Conservation (phyloP, 2,329 filamentous ascomycete species). For the Fusarium brevicatenulatum region DNA sequence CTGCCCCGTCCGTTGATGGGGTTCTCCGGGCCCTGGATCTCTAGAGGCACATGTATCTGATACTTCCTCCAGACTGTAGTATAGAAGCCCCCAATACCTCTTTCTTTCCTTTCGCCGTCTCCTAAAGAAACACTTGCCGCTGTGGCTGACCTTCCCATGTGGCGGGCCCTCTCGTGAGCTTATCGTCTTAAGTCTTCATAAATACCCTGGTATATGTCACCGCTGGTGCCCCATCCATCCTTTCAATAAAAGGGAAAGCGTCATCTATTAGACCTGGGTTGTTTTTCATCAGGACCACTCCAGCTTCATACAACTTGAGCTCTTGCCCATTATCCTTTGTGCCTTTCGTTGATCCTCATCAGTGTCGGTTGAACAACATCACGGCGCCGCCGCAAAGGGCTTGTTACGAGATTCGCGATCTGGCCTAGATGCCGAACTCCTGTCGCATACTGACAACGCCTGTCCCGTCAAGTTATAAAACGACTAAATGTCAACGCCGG, state of each 20-base stretch:
- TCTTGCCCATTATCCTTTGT: constrained; percentile 13
- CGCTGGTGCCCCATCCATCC: constrained; percentile 28
- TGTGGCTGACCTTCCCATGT: constrained; percentile 39
- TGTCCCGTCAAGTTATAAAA: constrained; percentile 33
- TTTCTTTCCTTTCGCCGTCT: constrained; percentile 31
- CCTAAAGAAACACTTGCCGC: constrained; percentile 23
- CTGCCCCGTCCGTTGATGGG: constrained; percentile 38
- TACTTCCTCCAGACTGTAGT: constrained; percentile 34
- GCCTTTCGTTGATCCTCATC: constrained; percentile 13
- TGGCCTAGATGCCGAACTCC: constrained; percentile 39
- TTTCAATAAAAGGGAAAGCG: constrained; percentile 43
- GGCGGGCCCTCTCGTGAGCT: constrained; percentile 32
- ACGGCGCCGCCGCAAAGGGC: constrained; percentile 8
- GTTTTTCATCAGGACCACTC: constrained; percentile 26
- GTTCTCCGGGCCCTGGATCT: constrained; percentile 31
- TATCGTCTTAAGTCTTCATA: constrained; percentile 33
- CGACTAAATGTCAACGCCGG: constrained; percentile 48
- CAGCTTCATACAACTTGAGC: constrained; percentile 28
- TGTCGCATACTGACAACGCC: constrained; percentile 16
- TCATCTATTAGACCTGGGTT: constrained; percentile 28
- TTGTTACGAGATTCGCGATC: constrained; percentile 22
- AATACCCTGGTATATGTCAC: constrained; percentile 37
- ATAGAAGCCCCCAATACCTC: constrained; percentile 33
- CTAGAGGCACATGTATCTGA: constrained; percentile 34
- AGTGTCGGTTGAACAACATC: constrained; percentile 12